Conservation (phyloP, 169 alveolate genomes). For the Plasmodium vivax region DNA sequence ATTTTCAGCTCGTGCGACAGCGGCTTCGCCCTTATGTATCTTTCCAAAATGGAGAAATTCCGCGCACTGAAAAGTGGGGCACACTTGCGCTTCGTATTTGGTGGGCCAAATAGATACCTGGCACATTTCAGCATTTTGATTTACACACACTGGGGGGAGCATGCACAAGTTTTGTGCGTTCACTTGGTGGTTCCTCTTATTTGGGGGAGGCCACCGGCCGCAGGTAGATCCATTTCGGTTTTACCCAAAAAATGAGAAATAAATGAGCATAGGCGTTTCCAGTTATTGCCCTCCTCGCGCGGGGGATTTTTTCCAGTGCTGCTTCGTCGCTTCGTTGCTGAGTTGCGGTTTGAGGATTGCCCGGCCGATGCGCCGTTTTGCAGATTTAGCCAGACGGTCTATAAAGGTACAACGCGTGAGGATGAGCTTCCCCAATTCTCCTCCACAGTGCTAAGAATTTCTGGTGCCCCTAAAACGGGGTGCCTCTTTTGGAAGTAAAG, state of each 20-base stretch:
- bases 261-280: not conserved
- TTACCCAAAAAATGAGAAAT: not conserved
- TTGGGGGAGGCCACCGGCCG: not conserved
- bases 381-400: not conserved
- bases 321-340: not conserved
- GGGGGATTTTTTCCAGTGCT: not conserved
- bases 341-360: not conserved
- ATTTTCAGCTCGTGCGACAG: constrained; percentile 59
- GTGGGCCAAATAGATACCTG: not conserved
- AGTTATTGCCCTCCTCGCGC: not conserved
- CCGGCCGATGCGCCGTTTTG: not conserved
- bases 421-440: not conserved
- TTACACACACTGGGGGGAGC: not conserved
- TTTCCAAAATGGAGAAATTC: constrained; percentile 57
- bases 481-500: not conserved
- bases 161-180: not conserved
- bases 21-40: constrained; percentile 73
- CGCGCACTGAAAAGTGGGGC: not conserved
- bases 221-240: not conserved
- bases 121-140: not conserved
- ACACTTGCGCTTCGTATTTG: not conserved
- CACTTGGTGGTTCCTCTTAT: not conserved
- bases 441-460: not conserved
- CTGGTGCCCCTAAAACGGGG: not conserved
- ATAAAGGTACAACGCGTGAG: not conserved